Base-by-base conservation (phyloP, 116 monocot species). In the Posidonia oceanica region DNA sequence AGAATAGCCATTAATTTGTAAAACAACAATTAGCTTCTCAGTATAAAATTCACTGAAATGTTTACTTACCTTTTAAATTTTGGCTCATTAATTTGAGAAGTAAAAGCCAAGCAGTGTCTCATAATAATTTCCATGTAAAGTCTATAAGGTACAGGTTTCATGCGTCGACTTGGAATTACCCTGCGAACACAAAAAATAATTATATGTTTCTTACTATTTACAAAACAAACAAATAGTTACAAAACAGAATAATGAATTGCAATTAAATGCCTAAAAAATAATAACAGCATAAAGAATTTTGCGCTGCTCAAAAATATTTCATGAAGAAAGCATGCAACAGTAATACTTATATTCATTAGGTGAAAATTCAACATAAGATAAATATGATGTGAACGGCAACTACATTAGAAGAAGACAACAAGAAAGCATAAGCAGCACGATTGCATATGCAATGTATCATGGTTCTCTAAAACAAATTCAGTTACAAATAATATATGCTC, bases 101-200 rank as follows among this genome's bases (percentile, higher is more conserved):
- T 57, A 74, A 90, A 93, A 42, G 68, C 71, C 74, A 93, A 89
- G 52, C 69, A 75, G 77, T 97, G 86, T 63, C 82, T 87, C 67
- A 66, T 75, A 17, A 89, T 75, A n/a, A 97, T 82, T 78, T 87
- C 97, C 97, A 97, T 66, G 66, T 89, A 97, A 64, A 97, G 83
- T 75, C 89, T 89, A 79, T 92, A 97, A 18, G 89, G 83, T 18
- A 69, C 71, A 16, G 93, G 87, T 59, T 72, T 84, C 18, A 54
- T 67, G 15, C 54, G 74, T 41, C 97, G 89, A 65, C 42, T 77
- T 70, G 87, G 97, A 73, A 89, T 83, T 36, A 92, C 84, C 89
- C 97, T 97, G 80, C 37, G 66, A 74, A 71, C 16, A 56, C 3
- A 22, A 17, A 15, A 21, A 55, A 23, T 37, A 69, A 18, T 16